A percentile compares a stretch with the other conserved stretches of the same genome.
Conservation (phyloP, 2,329 filamentous ascomycete species). For the Botrytis medusae region DNA sequence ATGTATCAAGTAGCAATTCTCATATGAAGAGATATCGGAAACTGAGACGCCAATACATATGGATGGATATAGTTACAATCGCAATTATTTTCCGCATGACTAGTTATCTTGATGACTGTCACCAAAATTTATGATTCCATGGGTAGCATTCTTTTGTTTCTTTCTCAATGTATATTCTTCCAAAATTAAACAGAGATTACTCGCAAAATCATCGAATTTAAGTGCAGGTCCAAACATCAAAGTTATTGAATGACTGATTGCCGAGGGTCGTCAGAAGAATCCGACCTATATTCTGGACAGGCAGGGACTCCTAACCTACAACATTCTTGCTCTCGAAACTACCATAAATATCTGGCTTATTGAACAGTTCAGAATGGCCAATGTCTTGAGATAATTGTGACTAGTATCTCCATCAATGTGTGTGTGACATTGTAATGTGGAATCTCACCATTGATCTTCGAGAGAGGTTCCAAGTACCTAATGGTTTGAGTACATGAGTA, state of each 20-base stretch:
- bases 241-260: background rate
- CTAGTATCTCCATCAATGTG: background rate
- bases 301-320: background rate
- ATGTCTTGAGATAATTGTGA: background rate
- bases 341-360: background rate
- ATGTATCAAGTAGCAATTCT: background rate
- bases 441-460: background rate
- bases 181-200: background rate
- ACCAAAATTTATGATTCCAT: too few species aligned
- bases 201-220: background rate
- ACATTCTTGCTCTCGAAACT: accelerated
- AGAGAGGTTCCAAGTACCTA: background rate
- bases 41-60: background rate
- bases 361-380: background rate
- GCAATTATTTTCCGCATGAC: background rate
- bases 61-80: background rate
- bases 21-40: background rate
- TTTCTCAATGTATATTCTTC: background rate
- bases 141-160: background rate
- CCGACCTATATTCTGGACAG: background rate
- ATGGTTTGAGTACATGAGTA: background rate
- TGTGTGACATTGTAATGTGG: background rate
- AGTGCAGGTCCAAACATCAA: background rate
- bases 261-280: background rate
- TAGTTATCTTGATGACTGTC: too few species aligned